phyloP scores from a whole-genome alignment of 352 stramenopile species.

The Pythium biforme region DNA sequence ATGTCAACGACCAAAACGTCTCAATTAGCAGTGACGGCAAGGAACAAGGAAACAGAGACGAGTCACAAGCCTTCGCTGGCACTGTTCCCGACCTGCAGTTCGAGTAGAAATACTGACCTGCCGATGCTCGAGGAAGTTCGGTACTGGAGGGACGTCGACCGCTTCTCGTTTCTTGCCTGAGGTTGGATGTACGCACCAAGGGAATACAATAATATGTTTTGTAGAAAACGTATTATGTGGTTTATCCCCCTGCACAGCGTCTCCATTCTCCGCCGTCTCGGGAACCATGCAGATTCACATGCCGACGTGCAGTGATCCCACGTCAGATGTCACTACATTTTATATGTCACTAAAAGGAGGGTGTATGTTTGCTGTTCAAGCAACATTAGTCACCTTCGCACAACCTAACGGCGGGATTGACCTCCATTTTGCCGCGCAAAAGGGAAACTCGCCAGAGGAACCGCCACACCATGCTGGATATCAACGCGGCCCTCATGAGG shows the following conservation, averaged over 20 bases:
- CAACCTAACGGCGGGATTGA: slow-evolving; percentile 1
- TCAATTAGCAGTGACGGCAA: background rate
- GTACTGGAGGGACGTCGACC: slow-evolving; percentile 31
- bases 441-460: background rate
- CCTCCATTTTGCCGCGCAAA: slow-evolving; percentile 12
- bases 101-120: background rate
- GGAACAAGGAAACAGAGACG: background rate
- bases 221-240: too few species aligned
- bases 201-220: background rate
- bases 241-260: too few species aligned
- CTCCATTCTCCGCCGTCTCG: too few species aligned
- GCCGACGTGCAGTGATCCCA: too few species aligned
- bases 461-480: slow-evolving; percentile 17
- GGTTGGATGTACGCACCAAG: background rate
- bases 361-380: background rate
- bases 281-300: too few species aligned
- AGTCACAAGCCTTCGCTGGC: background rate
- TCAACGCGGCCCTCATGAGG: slow-evolving; percentile 52
- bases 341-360: slow-evolving; percentile 16
- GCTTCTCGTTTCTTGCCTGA: slow-evolving; percentile 24
- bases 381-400: background rate
- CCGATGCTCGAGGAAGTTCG: slow-evolving; percentile 20
- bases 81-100: background rate
- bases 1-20: background rate
- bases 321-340: slow-evolving; percentile 5